A percentile compares a stretch with the other conserved stretches of the same genome.
These are phyloP conservation scores for Kazachstania viticola DNA, from an alignment of 805 yeast species.

Conservation along the genomic window DNA sequence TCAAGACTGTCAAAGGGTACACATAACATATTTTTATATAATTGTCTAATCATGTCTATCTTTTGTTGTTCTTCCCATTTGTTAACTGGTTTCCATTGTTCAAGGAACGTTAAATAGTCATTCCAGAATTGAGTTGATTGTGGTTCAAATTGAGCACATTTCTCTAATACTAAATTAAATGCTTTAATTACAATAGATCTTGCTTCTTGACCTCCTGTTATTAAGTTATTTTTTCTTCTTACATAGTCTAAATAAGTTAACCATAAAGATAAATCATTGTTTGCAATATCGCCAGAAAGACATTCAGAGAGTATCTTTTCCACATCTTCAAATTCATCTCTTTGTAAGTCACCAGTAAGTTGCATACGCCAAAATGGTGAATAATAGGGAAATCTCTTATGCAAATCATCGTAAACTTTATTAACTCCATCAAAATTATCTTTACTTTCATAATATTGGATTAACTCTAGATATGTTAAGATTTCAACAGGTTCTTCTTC, in stretches of 20 bases:
- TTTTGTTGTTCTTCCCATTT: conserved; percentile 82
- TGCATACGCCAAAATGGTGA: conserved; percentile 68
- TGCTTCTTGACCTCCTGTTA: conserved; percentile 76
- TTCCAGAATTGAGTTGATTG: conserved; percentile 64
- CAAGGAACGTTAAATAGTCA: conserved; percentile 70
- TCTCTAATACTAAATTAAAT: conserved; percentile 67
- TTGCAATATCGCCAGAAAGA: conserved; percentile 32
- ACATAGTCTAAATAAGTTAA: conserved; percentile 68
- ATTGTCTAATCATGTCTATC: conserved; percentile 60
- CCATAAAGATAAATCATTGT: conserved; percentile 60
- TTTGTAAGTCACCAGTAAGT: conserved; percentile 48
- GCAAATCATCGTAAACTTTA: conserved; percentile 45
- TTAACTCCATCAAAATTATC: conserved; percentile 53
- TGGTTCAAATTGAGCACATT: conserved; percentile 65
- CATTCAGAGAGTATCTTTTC: conserved; percentile 57
- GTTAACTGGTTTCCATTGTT: conserved; percentile 64
- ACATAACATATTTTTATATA: conserved; percentile 57
- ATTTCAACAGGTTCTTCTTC: conserved; percentile 42
- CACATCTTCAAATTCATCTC: conserved; percentile 55
- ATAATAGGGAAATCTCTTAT: conserved; percentile 54
- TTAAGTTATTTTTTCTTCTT: conserved; percentile 50
- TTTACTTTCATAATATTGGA: conserved; percentile 36
- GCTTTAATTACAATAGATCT: conserved; percentile 66
- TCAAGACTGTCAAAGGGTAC: conserved; percentile 73
- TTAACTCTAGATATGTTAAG: conserved; percentile 43